A percentile compares a stretch with the other conserved stretches of the same genome.
Conservation (phyloP, 495 filamentous ascomycete species). For the Rhypophila decipiens region DNA sequence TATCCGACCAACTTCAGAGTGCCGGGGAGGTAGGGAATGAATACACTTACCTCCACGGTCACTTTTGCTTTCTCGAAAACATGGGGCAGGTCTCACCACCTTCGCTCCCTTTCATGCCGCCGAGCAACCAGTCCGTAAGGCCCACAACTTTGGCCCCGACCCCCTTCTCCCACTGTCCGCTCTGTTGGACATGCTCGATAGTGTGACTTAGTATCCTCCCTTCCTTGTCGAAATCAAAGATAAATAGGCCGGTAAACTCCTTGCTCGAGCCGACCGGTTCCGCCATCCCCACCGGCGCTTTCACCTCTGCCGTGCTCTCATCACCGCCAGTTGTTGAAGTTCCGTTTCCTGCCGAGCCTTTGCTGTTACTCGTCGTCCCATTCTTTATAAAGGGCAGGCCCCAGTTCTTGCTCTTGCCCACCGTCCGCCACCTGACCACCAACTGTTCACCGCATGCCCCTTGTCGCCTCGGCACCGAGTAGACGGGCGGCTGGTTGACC, state of each 20-base stretch:
- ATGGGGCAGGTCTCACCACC: conserved; percentile 26
- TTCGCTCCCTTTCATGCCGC: conserved; percentile 44
- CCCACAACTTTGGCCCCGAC: conserved; percentile 67
- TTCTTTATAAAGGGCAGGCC: conserved; percentile 13
- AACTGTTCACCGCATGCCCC: conserved; percentile 64
- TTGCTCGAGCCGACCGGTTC: conserved; percentile 15
- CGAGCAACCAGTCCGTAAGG: conserved; percentile 83
- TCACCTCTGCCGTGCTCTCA: conserved; percentile 5
- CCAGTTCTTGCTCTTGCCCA: conserved; percentile 28
- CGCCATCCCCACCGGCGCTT: conserved; percentile 20
- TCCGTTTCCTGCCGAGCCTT: conserved; percentile 10
- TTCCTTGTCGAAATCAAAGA: conserved; percentile 92
- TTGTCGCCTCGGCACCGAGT: conserved; percentile 20
- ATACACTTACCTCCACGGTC: not conserved
- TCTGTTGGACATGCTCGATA: conserved; percentile 85
- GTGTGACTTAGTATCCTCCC: conserved; percentile 79
- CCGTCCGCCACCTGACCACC: conserved; percentile 75
- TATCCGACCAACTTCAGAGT: not conserved
- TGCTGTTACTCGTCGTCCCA: not conserved
- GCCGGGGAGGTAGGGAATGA: not conserved
- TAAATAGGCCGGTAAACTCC: conserved; percentile 78
- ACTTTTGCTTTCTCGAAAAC: conserved; percentile 20
- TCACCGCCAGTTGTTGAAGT: conserved; percentile 4
- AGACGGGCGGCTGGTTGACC: conserved; percentile 41
- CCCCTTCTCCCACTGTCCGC: conserved; percentile 57